These are phyloP conservation scores for Boletus eberwhitei DNA, from an alignment of 768 basidiomycete species.

Conservation along the genomic window DNA sequence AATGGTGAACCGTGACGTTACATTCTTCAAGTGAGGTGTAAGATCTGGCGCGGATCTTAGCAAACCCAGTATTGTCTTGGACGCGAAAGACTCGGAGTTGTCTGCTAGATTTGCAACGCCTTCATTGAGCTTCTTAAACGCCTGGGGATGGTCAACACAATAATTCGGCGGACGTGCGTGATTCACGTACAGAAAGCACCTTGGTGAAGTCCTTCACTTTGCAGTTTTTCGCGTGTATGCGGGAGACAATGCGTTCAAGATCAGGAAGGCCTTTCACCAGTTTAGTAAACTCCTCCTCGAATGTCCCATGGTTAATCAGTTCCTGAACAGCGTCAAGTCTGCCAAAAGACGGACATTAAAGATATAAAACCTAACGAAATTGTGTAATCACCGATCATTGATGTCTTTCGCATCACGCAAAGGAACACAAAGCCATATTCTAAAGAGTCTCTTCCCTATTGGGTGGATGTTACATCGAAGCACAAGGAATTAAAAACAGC, in stretches of 20 bases:
- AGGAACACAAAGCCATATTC: constrained; percentile 95
- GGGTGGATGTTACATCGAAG: constrained; percentile 6
- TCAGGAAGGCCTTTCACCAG: constrained; percentile 85
- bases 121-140: constrained; percentile 70
- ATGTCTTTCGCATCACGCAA: constrained; percentile 79
- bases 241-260: constrained; percentile 89
- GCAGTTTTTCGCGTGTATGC: constrained; percentile 91
- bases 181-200: constrained; percentile 61
- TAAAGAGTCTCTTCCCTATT: constrained; percentile 88
- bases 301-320: constrained; percentile 74
- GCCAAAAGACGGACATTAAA: constrained; percentile 17
- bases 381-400: constrained; percentile 67
- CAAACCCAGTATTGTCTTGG: constrained; percentile 70
- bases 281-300: constrained; percentile 70
- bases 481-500: constrained; percentile 2
- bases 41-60: constrained; percentile 83
- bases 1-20: constrained; percentile 61
- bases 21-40: constrained; percentile 60
- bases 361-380: constrained; percentile 7
- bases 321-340: constrained; percentile 96
- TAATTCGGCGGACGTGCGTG: background rate
- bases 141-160: constrained; percentile 37
- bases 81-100: constrained; percentile 69
- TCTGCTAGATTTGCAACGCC: constrained; percentile 64
- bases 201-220: constrained; percentile 84